phyloP scores from a whole-genome alignment of 1,284 basidiomycete genomes.

The Ceratobasidium sp. region DNA sequence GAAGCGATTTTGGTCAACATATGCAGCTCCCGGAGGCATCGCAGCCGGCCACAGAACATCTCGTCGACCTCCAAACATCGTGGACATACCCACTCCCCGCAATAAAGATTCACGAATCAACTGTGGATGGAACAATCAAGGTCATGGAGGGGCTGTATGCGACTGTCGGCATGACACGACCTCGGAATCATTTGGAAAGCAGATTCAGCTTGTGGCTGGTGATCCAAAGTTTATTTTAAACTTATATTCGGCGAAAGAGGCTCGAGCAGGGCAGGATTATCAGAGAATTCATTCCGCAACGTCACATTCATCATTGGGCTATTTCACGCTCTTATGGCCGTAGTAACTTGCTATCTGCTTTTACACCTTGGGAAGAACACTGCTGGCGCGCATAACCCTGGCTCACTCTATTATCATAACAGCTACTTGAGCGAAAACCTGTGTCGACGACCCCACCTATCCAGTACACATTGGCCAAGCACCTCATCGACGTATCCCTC shows the following conservation, averaged over 20 bases:
- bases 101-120: conserved; percentile 17
- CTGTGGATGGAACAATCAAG: conserved; percentile 48
- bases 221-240: conserved; percentile 60
- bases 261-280: conserved; percentile 58
- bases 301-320: conserved; percentile 52
- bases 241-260: conserved; percentile 54
- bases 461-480: conserved; percentile 55
- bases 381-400: conserved; percentile 55
- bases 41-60: neutral
- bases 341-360: conserved; percentile 54
- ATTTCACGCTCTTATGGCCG: conserved; percentile 60
- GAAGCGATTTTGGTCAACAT: neutral
- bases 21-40: too few species aligned
- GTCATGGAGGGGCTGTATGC: conserved; percentile 56
- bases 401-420: conserved; percentile 57
- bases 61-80: neutral
- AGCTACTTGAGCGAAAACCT: conserved; percentile 54
- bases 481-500: conserved; percentile 58
- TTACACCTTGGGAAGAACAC: conserved; percentile 56
- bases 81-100: conserved; percentile 4
- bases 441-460: conserved; percentile 54
- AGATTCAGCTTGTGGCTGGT: conserved; percentile 54
- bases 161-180: conserved; percentile 52
- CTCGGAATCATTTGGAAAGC: conserved; percentile 39
- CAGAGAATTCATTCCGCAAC: neutral